Conservation (phyloP, 371 early-diverging fungal genomes). For the Dipsacomyces acuminosporus region DNA sequence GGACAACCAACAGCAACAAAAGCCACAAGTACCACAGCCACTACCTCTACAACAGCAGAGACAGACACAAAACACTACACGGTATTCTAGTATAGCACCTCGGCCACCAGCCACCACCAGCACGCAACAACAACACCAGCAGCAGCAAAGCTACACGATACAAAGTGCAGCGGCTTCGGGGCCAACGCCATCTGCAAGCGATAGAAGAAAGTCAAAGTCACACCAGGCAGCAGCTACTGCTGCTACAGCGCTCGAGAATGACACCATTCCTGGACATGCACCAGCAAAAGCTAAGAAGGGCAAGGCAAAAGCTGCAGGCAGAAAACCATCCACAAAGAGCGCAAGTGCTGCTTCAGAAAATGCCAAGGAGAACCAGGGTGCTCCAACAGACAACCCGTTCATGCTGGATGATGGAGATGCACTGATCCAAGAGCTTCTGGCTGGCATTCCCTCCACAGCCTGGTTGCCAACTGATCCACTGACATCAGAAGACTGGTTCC, state of each 20-base stretch:
- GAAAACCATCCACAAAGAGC: too few relatives aligned
- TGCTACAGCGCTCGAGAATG: neutral
- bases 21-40: conserved; percentile 1
- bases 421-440: conserved; percentile 39
- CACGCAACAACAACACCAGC: neutral
- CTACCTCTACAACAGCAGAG: too few relatives aligned
- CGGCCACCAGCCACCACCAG: neutral
- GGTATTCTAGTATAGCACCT: conserved; percentile 2
- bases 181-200: too few relatives aligned
- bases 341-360: too few relatives aligned
- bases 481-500: conserved; percentile 43
- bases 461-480: conserved; percentile 40
- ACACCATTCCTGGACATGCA: neutral
- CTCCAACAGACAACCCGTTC: conserved; percentile 6
- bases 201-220: too few relatives aligned
- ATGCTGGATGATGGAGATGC: conserved; percentile 25
- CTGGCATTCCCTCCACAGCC: conserved; percentile 35
- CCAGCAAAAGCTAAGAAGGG: too few relatives aligned
- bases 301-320: neutral
- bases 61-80: neutral
- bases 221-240: neutral
- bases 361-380: too few relatives aligned
- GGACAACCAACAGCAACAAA: neutral
- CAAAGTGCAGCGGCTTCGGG: too few relatives aligned
- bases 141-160: neutral